Evolutionary conservation across 106 monocot species (phyloP).

Genomic region (Dioscorea alata): DNA sequence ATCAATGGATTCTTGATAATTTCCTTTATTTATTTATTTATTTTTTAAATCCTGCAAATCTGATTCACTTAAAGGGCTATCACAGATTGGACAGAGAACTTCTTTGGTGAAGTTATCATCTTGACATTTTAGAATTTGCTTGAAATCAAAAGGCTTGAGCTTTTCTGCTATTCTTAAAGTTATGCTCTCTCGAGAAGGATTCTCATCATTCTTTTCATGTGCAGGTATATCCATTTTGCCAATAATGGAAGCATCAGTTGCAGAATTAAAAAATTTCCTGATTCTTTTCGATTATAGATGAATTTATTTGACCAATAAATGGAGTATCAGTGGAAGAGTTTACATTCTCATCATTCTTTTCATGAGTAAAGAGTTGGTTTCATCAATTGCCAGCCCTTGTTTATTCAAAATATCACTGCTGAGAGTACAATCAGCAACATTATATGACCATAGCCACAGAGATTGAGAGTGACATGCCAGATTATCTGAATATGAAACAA

Average conservation of each 20-base stretch:
- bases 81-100: conserved; percentile 71
- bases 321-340: too few species aligned
- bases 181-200: conserved; percentile 87
- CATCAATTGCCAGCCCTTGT: conserved; percentile 45
- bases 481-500: conserved; percentile 45
- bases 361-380: too few species aligned
- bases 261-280: too few species aligned
- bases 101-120: conserved; percentile 33
- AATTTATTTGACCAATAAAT: too few species aligned
- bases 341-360: too few species aligned
- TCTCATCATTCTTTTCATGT: too few species aligned
- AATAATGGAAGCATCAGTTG: too few species aligned
- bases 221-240: too few species aligned
- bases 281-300: too few species aligned
- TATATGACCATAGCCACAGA: conserved; percentile 35
- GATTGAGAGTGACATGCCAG: conserved; percentile 31
- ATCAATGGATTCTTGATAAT: conserved; percentile 18
- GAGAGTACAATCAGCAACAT: conserved; percentile 20
- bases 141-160: conserved; percentile 78
- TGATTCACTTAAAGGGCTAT: conserved; percentile 57
- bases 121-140: conserved; percentile 50
- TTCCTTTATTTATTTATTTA: conserved; percentile 1
- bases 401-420: conserved; percentile 29
- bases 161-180: conserved; percentile 93
- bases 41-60: conserved; percentile 37